Evolutionary conservation across 164 flowering plant species (phyloP), one percentile per base, ranked within the genome.

Genomic region (Houttuynia cordata): DNA sequence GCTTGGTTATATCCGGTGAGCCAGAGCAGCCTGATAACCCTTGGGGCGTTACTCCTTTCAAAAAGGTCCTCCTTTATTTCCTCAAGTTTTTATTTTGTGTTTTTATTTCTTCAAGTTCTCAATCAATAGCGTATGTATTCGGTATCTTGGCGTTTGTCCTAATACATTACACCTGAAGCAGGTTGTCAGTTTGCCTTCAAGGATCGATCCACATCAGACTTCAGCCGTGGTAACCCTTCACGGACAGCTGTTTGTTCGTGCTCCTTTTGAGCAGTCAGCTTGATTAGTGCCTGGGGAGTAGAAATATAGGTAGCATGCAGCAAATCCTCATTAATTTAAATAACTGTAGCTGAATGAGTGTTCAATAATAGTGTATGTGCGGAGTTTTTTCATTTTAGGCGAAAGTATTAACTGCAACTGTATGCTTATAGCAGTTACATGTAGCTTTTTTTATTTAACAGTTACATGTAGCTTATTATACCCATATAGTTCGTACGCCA

Each of bases 141-240:
- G n/a, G 19, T 23, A 37, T 24, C 6, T 14, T 30, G 18, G 34
- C 8, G 34, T 21, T 24, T 54, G 15, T n/a, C n/a, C 34, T 23
- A 23, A 30, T 23, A 13, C 18, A 1, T 52, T 4, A 12, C 23
- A 23, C 34, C 13, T 54, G 18, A 23, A 30, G 57, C 60, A 92
- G 98, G 85, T 92, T 58, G 81, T 92, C 49, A 87, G 76, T 76
- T 74, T 92, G 56, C 93, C 96, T 5, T 80, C 86, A 1, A 80
- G 98, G 70, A 92, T 92, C 10, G 96, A 89, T 68, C 93, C 98
- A 10, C 96, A 88, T 70, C 98, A 92, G 71, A 89, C 95, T 39
- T 92, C 96, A 10, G 98, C 98, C 34, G 96, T 92, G 59, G 96
- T 92, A 50, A 92, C 96, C 58, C 72, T 92, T 69, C 91, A 92